phyloP scores from a whole-genome alignment of 208 protist species.

The Hexamita inflata region DNA sequence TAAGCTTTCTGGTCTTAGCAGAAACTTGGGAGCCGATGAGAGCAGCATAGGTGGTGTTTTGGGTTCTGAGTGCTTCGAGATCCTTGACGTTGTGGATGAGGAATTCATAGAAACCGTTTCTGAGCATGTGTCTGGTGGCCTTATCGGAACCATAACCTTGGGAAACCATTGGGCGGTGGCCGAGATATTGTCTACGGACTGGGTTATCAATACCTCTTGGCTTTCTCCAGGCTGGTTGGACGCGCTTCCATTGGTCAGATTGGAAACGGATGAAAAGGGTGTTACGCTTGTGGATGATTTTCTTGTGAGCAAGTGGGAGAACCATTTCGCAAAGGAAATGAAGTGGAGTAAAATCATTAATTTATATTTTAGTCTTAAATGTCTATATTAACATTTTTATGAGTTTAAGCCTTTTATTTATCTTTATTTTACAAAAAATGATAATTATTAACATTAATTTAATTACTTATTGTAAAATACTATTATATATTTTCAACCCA shows the following conservation, averaged over 20 bases:
- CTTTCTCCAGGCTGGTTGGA: slow-evolving; percentile 76
- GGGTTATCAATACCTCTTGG: slow-evolving; percentile 92
- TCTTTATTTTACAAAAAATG: no score
- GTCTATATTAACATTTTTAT: no score
- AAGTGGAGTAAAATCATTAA: no score
- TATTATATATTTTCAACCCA: no score
- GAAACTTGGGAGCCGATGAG: slow-evolving; percentile 17
- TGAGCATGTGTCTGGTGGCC: slow-evolving; percentile 25
- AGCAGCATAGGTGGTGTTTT: slow-evolving; percentile 28
- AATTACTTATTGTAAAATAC: no score
- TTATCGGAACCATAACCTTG: slow-evolving; percentile 39
- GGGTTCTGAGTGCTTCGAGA: slow-evolving; percentile 28
- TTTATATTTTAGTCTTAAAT: no score
- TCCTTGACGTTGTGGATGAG: slow-evolving; percentile 26
- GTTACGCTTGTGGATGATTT: slow-evolving; percentile 35
- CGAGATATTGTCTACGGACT: slow-evolving; percentile 76
- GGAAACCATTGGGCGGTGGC: slow-evolving; percentile 66
- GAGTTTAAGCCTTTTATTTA: no score
- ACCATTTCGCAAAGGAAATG: no score
- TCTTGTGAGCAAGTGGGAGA: neutral
- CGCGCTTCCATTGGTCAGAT: slow-evolving; percentile 34
- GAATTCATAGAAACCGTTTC: slow-evolving; percentile 31
- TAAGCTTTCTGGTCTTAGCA: slow-evolving; percentile 20
- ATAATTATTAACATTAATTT: no score
- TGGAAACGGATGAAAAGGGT: slow-evolving; percentile 38